phyloP scores from a whole-genome alignment of 1,284 basidiomycete genomes.

The Sphaerobolus stellatus region DNA sequence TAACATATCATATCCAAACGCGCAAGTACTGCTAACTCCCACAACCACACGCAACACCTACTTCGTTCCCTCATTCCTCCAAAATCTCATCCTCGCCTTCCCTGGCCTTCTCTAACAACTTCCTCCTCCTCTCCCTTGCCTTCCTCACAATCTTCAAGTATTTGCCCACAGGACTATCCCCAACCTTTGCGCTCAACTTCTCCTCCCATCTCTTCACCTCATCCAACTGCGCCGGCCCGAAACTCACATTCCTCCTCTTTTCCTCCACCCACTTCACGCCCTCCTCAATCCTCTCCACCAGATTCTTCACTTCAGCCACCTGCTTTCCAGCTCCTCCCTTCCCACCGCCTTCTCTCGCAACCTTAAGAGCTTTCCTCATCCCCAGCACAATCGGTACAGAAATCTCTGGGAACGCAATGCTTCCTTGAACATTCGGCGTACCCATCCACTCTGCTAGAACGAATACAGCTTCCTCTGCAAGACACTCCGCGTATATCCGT shows the following conservation, averaged over 20 bases:
- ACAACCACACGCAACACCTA: too few species aligned
- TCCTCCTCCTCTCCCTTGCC: conserved; percentile 72
- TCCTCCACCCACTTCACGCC: conserved; percentile 76
- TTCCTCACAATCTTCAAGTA: conserved; percentile 82
- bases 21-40: too few species aligned
- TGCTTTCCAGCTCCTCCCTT: conserved; percentile 63
- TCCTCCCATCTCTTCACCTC: conserved; percentile 77
- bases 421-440: conserved; percentile 64
- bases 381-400: conserved; percentile 80
- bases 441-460: conserved; percentile 79
- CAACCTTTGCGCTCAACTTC: conserved; percentile 45
- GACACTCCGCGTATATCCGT: conserved; percentile 79
- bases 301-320: conserved; percentile 59
- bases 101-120: conserved; percentile 75
- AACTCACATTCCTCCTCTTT: conserved; percentile 64
- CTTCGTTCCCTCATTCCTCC: conserved; percentile 40
- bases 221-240: conserved; percentile 68
- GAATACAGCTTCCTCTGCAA: conserved; percentile 81
- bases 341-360: too few species aligned
- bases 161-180: conserved; percentile 76
- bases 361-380: conserved; percentile 71
- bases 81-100: conserved; percentile 68
- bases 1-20: too few species aligned
- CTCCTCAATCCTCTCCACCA: conserved; percentile 85
- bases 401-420: conserved; percentile 93